Percentiles rank a stretch among this genome's conserved stretches.
phyloP scores from a whole-genome alignment of 2,329 filamentous ascomycete genomes.

The Phaeosphaeria sp. region DNA sequence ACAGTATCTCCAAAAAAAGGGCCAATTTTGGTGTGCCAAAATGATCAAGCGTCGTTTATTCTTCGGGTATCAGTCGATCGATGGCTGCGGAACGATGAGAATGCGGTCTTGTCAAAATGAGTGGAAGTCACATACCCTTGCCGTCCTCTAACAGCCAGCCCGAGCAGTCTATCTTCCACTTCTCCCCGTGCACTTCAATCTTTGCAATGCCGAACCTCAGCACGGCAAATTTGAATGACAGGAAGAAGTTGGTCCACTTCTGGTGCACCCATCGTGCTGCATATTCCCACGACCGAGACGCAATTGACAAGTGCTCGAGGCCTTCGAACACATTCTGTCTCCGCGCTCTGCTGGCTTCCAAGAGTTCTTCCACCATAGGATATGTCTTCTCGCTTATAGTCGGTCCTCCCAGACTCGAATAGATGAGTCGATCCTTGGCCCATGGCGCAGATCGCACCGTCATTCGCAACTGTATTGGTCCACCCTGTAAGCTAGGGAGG shows the following conservation, averaged over 20 bases:
- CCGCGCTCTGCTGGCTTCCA: slow-evolving; percentile 38
- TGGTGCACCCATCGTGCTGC: slow-evolving; percentile 41
- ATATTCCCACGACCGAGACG: slow-evolving; percentile 32
- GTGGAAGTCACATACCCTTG: slow-evolving; percentile 32
- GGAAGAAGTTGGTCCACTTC: slow-evolving; percentile 46
- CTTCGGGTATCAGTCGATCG: slow-evolving; percentile 39
- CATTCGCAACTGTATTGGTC: slow-evolving; percentile 40
- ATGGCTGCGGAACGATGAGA: slow-evolving; percentile 30
- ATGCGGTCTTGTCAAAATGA: not conserved
- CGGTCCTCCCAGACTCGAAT: slow-evolving; percentile 34
- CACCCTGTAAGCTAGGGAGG: slow-evolving; percentile 36
- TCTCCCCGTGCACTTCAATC: slow-evolving; percentile 37
- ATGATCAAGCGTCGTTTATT: slow-evolving; percentile 13
- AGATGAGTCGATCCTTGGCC: slow-evolving; percentile 35
- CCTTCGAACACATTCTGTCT: slow-evolving; percentile 34
- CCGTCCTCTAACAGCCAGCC: slow-evolving; percentile 42
- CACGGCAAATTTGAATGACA: slow-evolving; percentile 44
- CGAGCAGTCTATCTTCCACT: slow-evolving; percentile 47
- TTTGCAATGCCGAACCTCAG: slow-evolving; percentile 41
- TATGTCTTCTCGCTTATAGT: slow-evolving; percentile 41
- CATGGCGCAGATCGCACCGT: slow-evolving; percentile 32
- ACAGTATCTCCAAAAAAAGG: not conserved
- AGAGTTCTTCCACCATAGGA: slow-evolving; percentile 38
- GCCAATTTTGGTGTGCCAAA: not conserved
- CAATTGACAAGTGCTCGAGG: slow-evolving; percentile 32